A percentile compares a stretch with the other conserved stretches of the same genome.
Conservation (phyloP, 2,329 filamentous ascomycete species). For the Grosmannia huntii region DNA sequence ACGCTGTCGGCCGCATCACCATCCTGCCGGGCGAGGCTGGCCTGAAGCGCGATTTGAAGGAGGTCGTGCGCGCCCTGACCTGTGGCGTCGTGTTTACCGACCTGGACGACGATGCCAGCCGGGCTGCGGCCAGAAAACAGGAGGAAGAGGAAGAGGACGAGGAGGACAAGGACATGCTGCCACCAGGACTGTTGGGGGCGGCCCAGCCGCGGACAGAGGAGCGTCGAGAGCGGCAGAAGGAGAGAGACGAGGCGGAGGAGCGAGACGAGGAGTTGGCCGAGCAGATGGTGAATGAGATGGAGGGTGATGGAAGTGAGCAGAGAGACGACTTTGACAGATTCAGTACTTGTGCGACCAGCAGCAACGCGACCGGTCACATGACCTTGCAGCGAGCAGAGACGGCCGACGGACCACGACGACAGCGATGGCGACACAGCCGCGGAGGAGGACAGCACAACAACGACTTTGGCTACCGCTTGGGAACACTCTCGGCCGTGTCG, state of each 20-base stretch:
- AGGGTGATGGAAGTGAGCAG: slow-evolving; percentile 8
- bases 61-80: slow-evolving; percentile 28
- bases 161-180: slow-evolving; percentile 20
- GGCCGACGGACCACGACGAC: too few species aligned
- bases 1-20: slow-evolving; percentile 44
- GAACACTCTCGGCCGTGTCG: slow-evolving; percentile 12
- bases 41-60: slow-evolving; percentile 31
- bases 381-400: too few species aligned
- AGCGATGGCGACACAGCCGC: too few species aligned
- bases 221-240: slow-evolving; percentile 7
- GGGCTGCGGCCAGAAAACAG: slow-evolving; percentile 5
- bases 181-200: slow-evolving; percentile 29
- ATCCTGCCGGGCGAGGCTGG: slow-evolving; percentile 45
- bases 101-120: not conserved
- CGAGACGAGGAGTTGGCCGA: not conserved
- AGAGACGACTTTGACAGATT: not conserved
- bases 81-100: slow-evolving; percentile 27
- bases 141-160: slow-evolving; percentile 9
- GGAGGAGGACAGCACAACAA: not conserved
- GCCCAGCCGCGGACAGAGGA: slow-evolving; percentile 15
- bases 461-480: not conserved
- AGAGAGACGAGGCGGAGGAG: slow-evolving; percentile 13
- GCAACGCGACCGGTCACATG: not conserved
- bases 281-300: not conserved
- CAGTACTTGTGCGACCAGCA: not conserved